Percentiles rank a stretch among this genome's conserved stretches.
Evolutionary conservation across 495 filamentous ascomycete species (phyloP).

Genomic region (Xylaria nigripes): DNA sequence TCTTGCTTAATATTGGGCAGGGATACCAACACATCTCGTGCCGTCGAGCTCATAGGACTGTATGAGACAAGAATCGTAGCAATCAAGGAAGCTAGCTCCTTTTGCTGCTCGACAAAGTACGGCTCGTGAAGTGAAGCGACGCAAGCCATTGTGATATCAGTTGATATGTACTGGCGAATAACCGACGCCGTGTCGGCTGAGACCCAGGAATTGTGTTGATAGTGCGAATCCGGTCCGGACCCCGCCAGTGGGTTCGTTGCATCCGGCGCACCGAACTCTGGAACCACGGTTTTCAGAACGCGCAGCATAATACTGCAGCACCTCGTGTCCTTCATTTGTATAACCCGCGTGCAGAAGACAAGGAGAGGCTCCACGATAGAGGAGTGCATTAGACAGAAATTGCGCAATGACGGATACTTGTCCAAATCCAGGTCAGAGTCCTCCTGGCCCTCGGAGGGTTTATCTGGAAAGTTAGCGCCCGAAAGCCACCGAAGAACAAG

Average conservation of each 20-base stretch:
- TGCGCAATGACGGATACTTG: conserved; percentile 50
- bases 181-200: conserved; percentile 42
- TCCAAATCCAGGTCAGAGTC: conserved; percentile 3
- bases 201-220: conserved; percentile 37
- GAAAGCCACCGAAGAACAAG: not conserved
- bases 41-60: conserved; percentile 51
- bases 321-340: conserved; percentile 83
- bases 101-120: conserved; percentile 94
- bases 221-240: not conserved
- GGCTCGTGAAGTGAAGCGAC: conserved; percentile 86
- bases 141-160: conserved; percentile 71
- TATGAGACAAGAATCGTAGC: conserved; percentile 76
- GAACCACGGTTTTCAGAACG: conserved; percentile 73
- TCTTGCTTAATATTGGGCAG: conserved; percentile 45
- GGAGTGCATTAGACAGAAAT: conserved; percentile 73
- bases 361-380: conserved; percentile 79
- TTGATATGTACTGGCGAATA: conserved; percentile 86
- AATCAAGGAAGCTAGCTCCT: conserved; percentile 82
- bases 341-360: conserved; percentile 81
- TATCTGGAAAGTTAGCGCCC: not conserved
- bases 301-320: conserved; percentile 79
- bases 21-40: conserved; percentile 46
- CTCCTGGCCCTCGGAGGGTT: not conserved
- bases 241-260: conserved; percentile 4
- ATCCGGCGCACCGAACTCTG: conserved; percentile 54